Base-by-base conservation (phyloP, 2,329 filamentous ascomycete species). In the Pseudocercospora ulei region DNA sequence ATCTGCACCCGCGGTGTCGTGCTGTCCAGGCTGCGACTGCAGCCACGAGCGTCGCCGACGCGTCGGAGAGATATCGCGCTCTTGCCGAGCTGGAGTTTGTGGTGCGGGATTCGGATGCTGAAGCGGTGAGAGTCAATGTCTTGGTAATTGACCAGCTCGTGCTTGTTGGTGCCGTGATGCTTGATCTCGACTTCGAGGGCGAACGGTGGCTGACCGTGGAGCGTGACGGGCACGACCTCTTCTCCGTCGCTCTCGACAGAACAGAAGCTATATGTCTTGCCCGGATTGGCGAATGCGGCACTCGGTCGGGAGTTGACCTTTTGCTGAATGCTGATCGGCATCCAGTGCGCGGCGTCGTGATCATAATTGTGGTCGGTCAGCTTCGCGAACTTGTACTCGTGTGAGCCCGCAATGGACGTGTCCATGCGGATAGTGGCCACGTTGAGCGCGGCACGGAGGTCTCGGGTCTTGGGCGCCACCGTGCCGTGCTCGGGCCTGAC, bases 201-300 rank as follows among this genome's bases (percentile, higher is more conserved):
- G 65, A 98, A 98, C 0, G 90, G 90, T 4, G 88, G 76, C 9
- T 80, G 69, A 24, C 90, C 90, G 43, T 81, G 81, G 11, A 98
- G 71, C 2, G 75, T 78, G 43, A 98, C 80, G 0, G 88, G 87
- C 38, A 98, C 94, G 25, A 75, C 77, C 56, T 98, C 87, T 54
- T 92, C 84, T 22, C 57, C 57, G 19, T 78, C 76, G 35, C 81
- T 74, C 53, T 94, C 84, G 31, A 86, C 78, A 59, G 86, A 80
- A 65, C 90, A 98, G 63, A 88, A 94, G 59, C 90, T 93, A 69
- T 95, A 95, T 0, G 84, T 87, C 61, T 90, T 90, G 9, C 87
- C 87, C 2, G 87, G 84, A 50, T 83, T 83, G 42, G 73, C 71
- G 57, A 98, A 98, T 3, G 73, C 70, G 3, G 87, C 90, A 2